A percentile compares a stretch with the other conserved stretches of the same genome.
Evolutionary conservation across 179 eudicot genomes (phyloP).

Genomic region (Vitellaria paradoxa): DNA sequence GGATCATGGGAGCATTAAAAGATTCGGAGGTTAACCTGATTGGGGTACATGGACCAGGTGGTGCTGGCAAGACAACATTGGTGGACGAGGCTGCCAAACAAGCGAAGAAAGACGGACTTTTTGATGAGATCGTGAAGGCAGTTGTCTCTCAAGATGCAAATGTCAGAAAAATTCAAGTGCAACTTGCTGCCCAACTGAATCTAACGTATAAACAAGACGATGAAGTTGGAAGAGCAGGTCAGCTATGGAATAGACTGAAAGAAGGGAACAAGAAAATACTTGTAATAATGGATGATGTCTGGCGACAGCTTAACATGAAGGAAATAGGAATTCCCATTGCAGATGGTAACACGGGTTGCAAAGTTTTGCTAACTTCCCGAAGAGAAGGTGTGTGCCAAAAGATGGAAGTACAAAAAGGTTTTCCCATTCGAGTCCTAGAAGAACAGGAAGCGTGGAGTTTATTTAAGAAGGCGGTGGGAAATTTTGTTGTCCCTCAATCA

Average conservation of each 20-base stretch:
- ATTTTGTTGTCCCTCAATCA: no score
- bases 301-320: conserved; percentile 15
- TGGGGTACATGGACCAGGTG: conserved; percentile 26
- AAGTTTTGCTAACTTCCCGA: conserved; percentile 16
- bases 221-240: conserved; percentile 8
- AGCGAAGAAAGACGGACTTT: no score
- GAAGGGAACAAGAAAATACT: conserved; percentile 7
- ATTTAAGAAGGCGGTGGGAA: no score
- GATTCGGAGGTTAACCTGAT: no score
- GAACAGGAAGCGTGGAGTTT: no score
- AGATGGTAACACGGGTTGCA: not conserved
- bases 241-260: conserved; percentile 9
- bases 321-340: conserved; percentile 15
- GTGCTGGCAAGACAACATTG: conserved; percentile 29
- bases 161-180: conserved; percentile 13
- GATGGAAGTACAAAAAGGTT: not conserved
- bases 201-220: not conserved
- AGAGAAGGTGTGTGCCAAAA: not conserved
- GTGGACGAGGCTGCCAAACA: conserved; percentile 12
- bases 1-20: conserved; percentile 9
- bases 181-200: conserved; percentile 14
- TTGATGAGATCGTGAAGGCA: no score
- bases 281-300: conserved; percentile 25
- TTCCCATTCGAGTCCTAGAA: not conserved
- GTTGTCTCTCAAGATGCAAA: no score